Percentiles rank a stretch among this genome's conserved stretches.
These are phyloP conservation scores for Obelidium mucronatum DNA, from an alignment of 192 early-diverging fungal genomes.

Conservation along the genomic window DNA sequence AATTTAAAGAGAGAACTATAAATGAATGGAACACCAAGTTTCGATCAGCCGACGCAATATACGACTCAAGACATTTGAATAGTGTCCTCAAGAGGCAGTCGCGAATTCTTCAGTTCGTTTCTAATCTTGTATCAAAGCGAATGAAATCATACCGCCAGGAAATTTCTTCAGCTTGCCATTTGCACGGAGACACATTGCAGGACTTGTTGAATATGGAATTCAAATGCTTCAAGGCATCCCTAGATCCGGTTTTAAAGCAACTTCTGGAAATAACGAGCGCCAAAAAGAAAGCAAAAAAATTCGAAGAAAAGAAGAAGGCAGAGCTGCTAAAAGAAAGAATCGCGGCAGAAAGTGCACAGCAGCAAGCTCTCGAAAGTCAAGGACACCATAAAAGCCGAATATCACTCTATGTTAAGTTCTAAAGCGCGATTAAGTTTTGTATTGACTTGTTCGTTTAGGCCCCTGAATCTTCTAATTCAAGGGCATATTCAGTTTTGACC, in stretches of 20 bases:
- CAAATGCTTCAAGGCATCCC: not conserved
- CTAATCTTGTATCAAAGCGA: not conserved
- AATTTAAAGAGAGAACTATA: not conserved
- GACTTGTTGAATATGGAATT: not conserved
- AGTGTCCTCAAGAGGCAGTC: not conserved
- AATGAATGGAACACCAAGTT: conserved; percentile 29
- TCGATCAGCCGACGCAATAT: conserved; percentile 20
- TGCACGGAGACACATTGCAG: not conserved
- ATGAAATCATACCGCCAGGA: not conserved
- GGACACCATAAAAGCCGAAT: too few species aligned
- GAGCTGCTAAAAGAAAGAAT: not conserved
- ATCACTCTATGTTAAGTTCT: too few species aligned
- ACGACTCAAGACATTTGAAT: not conserved
- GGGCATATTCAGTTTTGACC: not conserved
- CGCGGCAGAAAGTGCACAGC: not conserved
- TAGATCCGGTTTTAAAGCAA: not conserved
- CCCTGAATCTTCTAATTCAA: not conserved
- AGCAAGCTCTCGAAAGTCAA: not conserved
- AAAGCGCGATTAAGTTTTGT: too few species aligned
- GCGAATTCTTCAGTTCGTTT: not conserved
- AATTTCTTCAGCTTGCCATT: not conserved
- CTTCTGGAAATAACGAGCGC: not conserved
- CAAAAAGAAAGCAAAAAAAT: not conserved
- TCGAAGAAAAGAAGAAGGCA: not conserved
- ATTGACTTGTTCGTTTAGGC: not conserved